Base-by-base conservation (phyloP, 805 yeast genomes). In the Candida tammaniensis region DNA sequence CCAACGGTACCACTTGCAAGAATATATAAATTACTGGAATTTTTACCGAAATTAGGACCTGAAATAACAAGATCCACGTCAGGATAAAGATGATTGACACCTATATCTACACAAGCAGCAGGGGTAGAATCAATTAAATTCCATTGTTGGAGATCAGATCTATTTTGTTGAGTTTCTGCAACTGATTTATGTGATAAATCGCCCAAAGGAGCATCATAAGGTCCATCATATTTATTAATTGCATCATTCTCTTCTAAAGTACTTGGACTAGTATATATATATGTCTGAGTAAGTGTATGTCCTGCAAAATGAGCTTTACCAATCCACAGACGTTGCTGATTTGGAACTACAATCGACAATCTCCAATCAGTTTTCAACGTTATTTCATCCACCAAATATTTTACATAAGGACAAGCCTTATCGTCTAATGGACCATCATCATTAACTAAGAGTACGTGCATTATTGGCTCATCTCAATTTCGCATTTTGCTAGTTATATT, bases 291-390 rank as follows among this genome's bases (percentile, higher is more conserved):
- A 25, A 83, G 64, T 17, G 76, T 72, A 43, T 74, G 72, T 5
- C 87, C 91, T 0, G 94, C 94, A 51, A 93, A 79, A 64, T 89
- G 97, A 5, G 98, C 98, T 57, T 93, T 93, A 23, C 96, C 96
- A 38, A 88, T 91, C 98, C 98, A 93, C 10, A 97, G 89, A 48
- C 93, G 68, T 49, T 76, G 81, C 38, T 86, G 95, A 34, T 79
- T 74, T 9, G 98, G 98, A 3, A 93, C 82, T 17, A 82, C 88
- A 14, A 89, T 79, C 16, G 88, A 78, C 20, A 89, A 60, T 17
- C 83, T 76, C 98, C 98, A 91, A 53, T 86, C 78, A 5, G 96
- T 86, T 34, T 65, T 48, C 26, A 67, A 54, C 28, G 55, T 54
- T 29, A 89, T 68, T 30, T 86, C 84, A 42, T 82, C 82, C 5